Conservation (phyloP, 2,329 filamentous ascomycete genomes). For the Akanthomyces muscarius region DNA sequence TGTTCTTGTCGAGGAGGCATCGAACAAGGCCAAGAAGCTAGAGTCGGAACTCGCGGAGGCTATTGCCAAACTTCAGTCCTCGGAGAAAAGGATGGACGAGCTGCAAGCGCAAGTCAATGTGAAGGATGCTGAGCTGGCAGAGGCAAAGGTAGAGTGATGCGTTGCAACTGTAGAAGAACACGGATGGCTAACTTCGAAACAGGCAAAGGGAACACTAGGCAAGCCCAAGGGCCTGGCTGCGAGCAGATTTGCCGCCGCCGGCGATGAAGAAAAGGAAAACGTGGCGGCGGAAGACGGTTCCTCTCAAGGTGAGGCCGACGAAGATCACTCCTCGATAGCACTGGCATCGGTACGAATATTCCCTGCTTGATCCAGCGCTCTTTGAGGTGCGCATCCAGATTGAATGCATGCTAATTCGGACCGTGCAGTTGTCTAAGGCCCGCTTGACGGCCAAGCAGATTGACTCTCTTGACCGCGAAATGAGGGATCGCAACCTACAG, state of each 20-base stretch:
- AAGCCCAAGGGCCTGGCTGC: constrained; percentile 49
- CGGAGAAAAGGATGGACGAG: constrained; percentile 45
- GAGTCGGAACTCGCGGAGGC: constrained; percentile 47
- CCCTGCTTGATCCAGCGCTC: constrained; percentile 40
- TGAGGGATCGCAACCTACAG: constrained; percentile 52
- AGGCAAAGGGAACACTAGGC: constrained; percentile 44
- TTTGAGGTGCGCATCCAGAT: background rate
- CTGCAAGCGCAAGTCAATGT: constrained; percentile 55
- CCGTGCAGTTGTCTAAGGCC: constrained; percentile 41
- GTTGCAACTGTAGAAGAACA: background rate
- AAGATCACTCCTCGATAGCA: constrained; percentile 61
- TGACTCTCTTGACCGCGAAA: constrained; percentile 52
- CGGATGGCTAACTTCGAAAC: background rate
- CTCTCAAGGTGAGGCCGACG: constrained; percentile 56
- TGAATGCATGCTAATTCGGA: constrained; percentile 18
- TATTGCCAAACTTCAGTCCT: constrained; percentile 42
- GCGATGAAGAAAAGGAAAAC: constrained; percentile 29
- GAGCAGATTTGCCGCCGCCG: constrained; percentile 49
- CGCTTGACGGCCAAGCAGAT: constrained; percentile 46
- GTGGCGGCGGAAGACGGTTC: constrained; percentile 33
- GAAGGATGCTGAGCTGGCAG: constrained; percentile 60
- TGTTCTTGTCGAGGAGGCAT: constrained; percentile 55
- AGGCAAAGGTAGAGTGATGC: constrained; percentile 48
- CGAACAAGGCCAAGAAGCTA: constrained; percentile 48
- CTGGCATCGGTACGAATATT: constrained; percentile 63